phyloP scores from a whole-genome alignment of 306 rosid species.

The Medicago lupulina region DNA sequence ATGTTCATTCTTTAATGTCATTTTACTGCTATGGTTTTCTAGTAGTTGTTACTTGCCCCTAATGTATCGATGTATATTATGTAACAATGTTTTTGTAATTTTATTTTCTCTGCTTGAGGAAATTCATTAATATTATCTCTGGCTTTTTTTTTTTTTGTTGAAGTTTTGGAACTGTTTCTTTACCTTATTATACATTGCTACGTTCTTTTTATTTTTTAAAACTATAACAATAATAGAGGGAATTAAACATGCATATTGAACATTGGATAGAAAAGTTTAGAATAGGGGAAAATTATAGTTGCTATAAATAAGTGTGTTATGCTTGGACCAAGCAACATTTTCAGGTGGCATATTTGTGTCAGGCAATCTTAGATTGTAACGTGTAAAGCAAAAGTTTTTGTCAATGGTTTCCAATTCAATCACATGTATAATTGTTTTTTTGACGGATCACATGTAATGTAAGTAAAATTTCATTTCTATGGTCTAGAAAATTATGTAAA shows the following conservation, averaged over 20 bases:
- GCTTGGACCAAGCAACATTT: neutral
- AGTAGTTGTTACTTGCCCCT: neutral
- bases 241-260: too few species aligned
- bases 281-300: too few species aligned
- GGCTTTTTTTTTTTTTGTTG: neutral
- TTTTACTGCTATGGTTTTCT: neutral
- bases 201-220: neutral
- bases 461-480: too few species aligned
- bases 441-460: neutral
- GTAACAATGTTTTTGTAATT: neutral
- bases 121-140: neutral
- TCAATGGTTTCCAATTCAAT: neutral
- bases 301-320: neutral
- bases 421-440: neutral
- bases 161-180: too few species aligned
- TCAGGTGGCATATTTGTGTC: neutral
- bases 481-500: too few species aligned
- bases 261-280: too few species aligned
- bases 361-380: neutral
- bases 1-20: neutral
- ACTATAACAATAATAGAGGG: too few species aligned
- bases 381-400: neutral
- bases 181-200: neutral
- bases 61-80: slow-evolving; percentile 12
- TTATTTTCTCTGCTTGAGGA: slow-evolving; percentile 31